phyloP scores from a whole-genome alignment of 2,329 filamentous ascomycete genomes.

The Triangularia verruculosa region DNA sequence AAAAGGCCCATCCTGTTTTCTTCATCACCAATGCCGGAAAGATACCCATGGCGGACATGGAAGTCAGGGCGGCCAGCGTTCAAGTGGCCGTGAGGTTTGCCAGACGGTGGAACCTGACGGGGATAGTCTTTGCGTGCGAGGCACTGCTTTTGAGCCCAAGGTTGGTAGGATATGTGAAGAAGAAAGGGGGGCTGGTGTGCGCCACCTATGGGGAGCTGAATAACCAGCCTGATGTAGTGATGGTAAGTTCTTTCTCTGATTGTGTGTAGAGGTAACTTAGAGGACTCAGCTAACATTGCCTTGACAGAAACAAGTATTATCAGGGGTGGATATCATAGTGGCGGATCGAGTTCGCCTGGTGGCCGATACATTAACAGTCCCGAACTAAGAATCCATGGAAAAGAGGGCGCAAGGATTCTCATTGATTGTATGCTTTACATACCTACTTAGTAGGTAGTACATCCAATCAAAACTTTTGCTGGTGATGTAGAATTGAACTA shows the following conservation, averaged over 20 bases:
- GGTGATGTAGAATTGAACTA: too few relatives aligned
- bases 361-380: not conserved
- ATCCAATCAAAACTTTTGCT: too few relatives aligned
- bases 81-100: conserved; percentile 40
- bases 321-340: conserved; percentile 14
- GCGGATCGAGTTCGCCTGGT: conserved; percentile 10
- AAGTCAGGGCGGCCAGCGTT: conserved; percentile 36
- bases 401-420: too few relatives aligned
- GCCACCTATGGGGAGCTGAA: conserved; percentile 38
- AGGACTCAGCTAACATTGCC: not conserved
- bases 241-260: not conserved
- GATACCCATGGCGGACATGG: conserved; percentile 31
- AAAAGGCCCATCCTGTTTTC: conserved; percentile 33
- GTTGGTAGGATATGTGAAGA: conserved; percentile 35
- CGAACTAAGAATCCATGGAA: not conserved
- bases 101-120: conserved; percentile 36
- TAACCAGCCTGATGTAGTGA: conserved; percentile 21
- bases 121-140: conserved; percentile 38
- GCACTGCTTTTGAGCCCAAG: conserved; percentile 36
- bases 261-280: not conserved
- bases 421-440: too few relatives aligned
- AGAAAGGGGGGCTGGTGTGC: conserved; percentile 31
- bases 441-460: too few relatives aligned
- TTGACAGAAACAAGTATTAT: conserved; percentile 4
- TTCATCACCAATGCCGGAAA: conserved; percentile 35